Percentiles rank a stretch among this genome's conserved stretches.
These are phyloP conservation scores for Neoboletus subvelutipes DNA, from an alignment of 768 basidiomycete genomes.

Conservation along the genomic window DNA sequence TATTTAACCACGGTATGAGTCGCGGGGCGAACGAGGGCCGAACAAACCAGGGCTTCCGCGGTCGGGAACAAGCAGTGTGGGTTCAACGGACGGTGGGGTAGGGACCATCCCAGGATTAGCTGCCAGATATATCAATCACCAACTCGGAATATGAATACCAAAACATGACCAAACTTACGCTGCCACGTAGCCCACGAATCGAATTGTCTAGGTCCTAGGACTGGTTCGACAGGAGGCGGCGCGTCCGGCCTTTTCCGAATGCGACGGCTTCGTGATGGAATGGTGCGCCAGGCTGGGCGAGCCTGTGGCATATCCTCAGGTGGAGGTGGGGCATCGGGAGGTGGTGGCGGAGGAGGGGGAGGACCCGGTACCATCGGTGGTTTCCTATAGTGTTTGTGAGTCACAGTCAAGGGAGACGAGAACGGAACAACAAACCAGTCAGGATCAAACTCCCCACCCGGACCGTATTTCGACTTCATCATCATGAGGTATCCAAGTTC, in stretches of 20 bases:
- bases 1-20: conserved; percentile 29
- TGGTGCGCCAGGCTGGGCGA: conserved; percentile 63
- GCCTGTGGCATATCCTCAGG: conserved; percentile 45
- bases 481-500: conserved; percentile 72
- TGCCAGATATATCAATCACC: conserved; percentile 28
- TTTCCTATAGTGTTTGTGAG: conserved; percentile 36
- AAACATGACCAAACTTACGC: conserved; percentile 46
- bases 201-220: conserved; percentile 41
- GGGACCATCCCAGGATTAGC: conserved; percentile 58
- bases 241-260: conserved; percentile 44
- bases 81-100: conserved; percentile 59
- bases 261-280: conserved; percentile 41
- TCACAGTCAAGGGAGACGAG: neutral
- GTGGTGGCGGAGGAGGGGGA: conserved; percentile 46
- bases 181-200: conserved; percentile 66
- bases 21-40: conserved; percentile 69
- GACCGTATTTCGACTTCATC: conserved; percentile 73
- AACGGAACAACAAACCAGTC: conserved; percentile 56
- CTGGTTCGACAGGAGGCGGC: conserved; percentile 35
- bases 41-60: conserved; percentile 67
- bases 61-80: conserved; percentile 61
- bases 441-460: conserved; percentile 83
- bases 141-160: conserved; percentile 1
- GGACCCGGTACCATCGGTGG: conserved; percentile 40
- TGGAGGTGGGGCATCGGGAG: conserved; percentile 41